Base-by-base conservation (phyloP, 2,329 filamentous ascomycete species). In the Westerdykella sp. region DNA sequence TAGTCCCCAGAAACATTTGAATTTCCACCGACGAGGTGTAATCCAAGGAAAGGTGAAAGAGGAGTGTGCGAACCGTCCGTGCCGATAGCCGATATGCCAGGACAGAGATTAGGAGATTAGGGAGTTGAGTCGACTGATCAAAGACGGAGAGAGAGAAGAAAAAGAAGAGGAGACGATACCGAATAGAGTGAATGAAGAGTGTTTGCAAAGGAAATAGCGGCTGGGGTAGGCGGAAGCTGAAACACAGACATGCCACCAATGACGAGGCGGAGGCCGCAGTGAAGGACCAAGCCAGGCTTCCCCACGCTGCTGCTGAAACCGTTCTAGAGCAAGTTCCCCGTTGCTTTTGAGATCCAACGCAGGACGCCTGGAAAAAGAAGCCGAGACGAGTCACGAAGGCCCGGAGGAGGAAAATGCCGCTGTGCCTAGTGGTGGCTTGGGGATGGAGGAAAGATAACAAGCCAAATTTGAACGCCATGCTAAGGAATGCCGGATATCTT, bases 391-490 rank as follows among this genome's bases (percentile, higher is more conserved):
- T 46, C 18, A 21, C 18, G 4, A 21, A 21, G 18, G 18, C 18
- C 3, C 18, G 4, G 6, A 21, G 18, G 18, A 39, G 51, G 56
- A 56, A 48, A 46, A 45, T 48, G 50, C 51, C 51, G 53, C 53
- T 49, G 41, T n/a, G n/a, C n/a, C n/a, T n/a, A n/a, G n/a, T 46
- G 46, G 25, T 50, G 46, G 46, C 45, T 47, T 46, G 30, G 49
- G 18, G 50, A 48, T 47, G 55, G 46, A 51, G 44, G 37, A 50
- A 45, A 53, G 44, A 40, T 28, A 45, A 53, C 44, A 48, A 49
- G 47, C 57, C 60, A 45, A 49, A n/a, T n/a, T n/a, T n/a, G n/a
- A 62, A 65, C 63, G 63, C 63, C 63, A 48, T 63, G 62, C 62
- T 66, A 64, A 62, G 25, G 11, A 12, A 12, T 28, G 25, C 25